Percentiles rank a stretch among this genome's conserved stretches.
phyloP scores from a whole-genome alignment of 768 basidiomycete genomes.

The Chalciporus sphaerocephalus region DNA sequence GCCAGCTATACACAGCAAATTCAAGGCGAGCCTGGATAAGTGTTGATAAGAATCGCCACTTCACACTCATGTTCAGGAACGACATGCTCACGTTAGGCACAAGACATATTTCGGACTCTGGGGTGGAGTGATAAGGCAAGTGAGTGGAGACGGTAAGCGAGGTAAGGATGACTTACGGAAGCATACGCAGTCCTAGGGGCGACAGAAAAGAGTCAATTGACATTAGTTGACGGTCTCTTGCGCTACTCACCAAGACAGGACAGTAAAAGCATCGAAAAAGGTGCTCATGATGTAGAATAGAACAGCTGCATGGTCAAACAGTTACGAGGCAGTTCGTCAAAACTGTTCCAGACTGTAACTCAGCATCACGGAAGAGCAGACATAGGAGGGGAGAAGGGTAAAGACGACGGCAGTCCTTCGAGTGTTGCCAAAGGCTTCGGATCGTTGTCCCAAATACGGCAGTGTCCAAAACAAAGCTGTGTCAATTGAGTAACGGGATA shows the following conservation, averaged over 20 bases:
- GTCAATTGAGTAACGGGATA: background rate
- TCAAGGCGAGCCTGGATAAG: constrained; percentile 6
- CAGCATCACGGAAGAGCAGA: constrained; percentile 15
- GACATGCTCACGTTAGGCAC: background rate
- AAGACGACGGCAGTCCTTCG: background rate
- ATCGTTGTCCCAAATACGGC: constrained; percentile 2
- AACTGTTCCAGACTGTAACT: background rate
- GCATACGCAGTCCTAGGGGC: background rate
- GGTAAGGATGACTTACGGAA: background rate
- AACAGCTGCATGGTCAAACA: background rate
- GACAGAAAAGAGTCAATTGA: background rate
- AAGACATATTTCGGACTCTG: background rate
- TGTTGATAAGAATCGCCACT: background rate
- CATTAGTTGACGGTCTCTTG: background rate
- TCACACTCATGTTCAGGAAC: background rate
- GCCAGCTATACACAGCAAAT: constrained; percentile 17
- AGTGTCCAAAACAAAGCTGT: constrained; percentile 9
- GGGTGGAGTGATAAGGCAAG: background rate
- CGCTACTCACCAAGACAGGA: constrained; percentile 5
- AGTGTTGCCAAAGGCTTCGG: constrained; percentile 6
- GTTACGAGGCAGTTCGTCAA: background rate
- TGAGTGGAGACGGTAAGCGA: background rate
- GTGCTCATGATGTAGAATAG: constrained; percentile 6
- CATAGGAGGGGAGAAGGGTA: constrained; percentile 9
- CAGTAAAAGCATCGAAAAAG: background rate